Conservation (phyloP, 495 filamentous ascomycete species). For the Tuber calosporum region DNA sequence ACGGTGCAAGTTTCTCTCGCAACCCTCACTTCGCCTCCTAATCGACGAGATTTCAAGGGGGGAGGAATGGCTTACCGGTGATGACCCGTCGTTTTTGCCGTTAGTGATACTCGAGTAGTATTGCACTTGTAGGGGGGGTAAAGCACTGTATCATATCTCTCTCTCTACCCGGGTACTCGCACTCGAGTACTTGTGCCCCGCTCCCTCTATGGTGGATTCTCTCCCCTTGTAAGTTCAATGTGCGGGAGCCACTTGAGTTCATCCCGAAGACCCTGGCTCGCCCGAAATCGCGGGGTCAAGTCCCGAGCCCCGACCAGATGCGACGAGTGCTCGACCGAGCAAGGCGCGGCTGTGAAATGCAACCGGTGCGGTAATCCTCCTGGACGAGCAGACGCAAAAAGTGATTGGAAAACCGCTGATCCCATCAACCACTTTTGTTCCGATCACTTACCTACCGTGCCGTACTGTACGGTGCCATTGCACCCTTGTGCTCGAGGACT, state of each 20-base stretch:
- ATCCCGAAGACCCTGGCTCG: slow-evolving; percentile 8
- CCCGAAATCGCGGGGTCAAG: slow-evolving; percentile 18
- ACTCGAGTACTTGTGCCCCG: too few relatives aligned
- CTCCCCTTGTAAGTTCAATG: not conserved
- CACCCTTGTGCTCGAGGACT: too few relatives aligned
- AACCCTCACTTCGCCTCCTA: slow-evolving; percentile 23
- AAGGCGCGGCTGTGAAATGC: too few relatives aligned
- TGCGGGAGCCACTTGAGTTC: not conserved
- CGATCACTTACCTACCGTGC: too few relatives aligned
- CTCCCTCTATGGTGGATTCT: not conserved
- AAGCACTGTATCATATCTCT: not conserved
- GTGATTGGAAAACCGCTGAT: too few relatives aligned
- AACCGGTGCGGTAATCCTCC: too few relatives aligned
- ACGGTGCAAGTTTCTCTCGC: slow-evolving; percentile 3
- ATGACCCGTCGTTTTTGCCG: slow-evolving; percentile 30
- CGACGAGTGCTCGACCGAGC: too few relatives aligned
- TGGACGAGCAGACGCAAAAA: too few relatives aligned
- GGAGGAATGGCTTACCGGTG: slow-evolving; percentile 33
- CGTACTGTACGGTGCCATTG: too few relatives aligned
- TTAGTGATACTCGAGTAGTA: too few relatives aligned
- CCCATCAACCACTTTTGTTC: too few relatives aligned
- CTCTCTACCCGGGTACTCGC: not conserved
- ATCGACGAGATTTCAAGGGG: slow-evolving; percentile 33
- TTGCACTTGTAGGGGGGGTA: too few relatives aligned
- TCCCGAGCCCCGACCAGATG: slow-evolving; percentile 22